Evolutionary conservation across 257 asterid genomes (phyloP).

Genomic region (Solanum verrucosum): DNA sequence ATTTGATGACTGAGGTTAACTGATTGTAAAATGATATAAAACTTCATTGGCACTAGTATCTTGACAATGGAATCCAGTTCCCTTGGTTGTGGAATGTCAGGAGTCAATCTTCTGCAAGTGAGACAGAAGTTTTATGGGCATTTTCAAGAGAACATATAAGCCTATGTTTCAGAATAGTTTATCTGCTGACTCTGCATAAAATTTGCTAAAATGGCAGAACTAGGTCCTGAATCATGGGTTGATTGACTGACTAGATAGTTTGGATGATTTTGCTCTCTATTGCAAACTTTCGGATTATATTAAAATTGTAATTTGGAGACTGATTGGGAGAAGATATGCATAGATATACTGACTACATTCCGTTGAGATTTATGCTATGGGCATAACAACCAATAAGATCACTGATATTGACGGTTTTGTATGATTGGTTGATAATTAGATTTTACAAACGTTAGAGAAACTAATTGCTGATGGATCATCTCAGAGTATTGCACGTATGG

Average conservation of each 20-base stretch:
- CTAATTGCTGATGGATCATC: background rate
- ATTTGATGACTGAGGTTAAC: background rate
- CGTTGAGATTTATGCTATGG: background rate
- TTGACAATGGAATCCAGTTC: background rate
- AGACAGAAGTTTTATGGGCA: background rate
- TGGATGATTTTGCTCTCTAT: background rate
- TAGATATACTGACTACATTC: background rate
- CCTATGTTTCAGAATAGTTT: background rate
- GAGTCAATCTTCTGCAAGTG: background rate
- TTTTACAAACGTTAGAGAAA: background rate
- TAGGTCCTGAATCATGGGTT: background rate
- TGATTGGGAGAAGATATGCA: background rate
- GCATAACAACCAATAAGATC: background rate
- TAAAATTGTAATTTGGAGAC: background rate
- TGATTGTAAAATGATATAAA: background rate
- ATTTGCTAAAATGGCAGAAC: background rate
- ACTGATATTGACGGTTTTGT: background rate
- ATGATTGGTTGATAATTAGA: background rate
- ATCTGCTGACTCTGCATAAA: background rate
- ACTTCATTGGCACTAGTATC: background rate
- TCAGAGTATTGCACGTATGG: background rate
- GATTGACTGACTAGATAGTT: background rate
- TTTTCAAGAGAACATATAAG: background rate
- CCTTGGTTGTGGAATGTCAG: background rate
- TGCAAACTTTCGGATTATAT: background rate